Percentiles rank a stretch among this genome's conserved stretches.
Evolutionary conservation across 2,329 filamentous ascomycete species (phyloP).

Genomic region (Trichoderma cornu-damae): DNA sequence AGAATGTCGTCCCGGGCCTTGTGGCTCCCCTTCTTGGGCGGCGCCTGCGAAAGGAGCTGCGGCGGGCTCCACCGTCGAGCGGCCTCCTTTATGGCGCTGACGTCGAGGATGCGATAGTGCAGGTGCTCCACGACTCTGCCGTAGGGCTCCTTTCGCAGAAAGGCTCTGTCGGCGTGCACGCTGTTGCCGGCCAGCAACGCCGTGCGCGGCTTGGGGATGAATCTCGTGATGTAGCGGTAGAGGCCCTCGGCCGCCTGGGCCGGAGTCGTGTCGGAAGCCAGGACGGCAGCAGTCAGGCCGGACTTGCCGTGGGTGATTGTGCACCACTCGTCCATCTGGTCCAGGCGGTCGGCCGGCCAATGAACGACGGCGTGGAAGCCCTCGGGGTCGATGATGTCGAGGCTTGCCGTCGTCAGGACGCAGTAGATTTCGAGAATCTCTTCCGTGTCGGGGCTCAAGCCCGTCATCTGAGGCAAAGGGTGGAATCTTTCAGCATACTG

Average conservation of each 20-base stretch:
- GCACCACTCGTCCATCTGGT: slow-evolving; percentile 86
- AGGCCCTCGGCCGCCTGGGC: slow-evolving; percentile 67
- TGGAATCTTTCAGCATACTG: neutral
- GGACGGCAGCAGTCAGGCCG: slow-evolving; percentile 74
- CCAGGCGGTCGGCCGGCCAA: slow-evolving; percentile 63
- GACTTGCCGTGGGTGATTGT: slow-evolving; percentile 69
- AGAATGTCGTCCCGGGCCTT: slow-evolving; percentile 84
- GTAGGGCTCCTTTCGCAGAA: slow-evolving; percentile 72
- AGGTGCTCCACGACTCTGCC: slow-evolving; percentile 67
- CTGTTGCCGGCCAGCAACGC: slow-evolving; percentile 87
- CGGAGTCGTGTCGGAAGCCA: slow-evolving; percentile 67
- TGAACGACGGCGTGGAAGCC: slow-evolving; percentile 81
- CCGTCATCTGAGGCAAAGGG: slow-evolving; percentile 76
- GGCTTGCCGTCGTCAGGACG: slow-evolving; percentile 76
- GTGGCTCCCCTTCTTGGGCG: slow-evolving; percentile 70
- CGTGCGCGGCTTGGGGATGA: slow-evolving; percentile 60
- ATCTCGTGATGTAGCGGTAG: slow-evolving; percentile 69
- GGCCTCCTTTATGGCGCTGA: slow-evolving; percentile 89
- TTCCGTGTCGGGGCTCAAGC: slow-evolving; percentile 65
- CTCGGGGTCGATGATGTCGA: slow-evolving; percentile 67
- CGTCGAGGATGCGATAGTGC: slow-evolving; percentile 87
- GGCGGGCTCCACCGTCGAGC: slow-evolving; percentile 67
- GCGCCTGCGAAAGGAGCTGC: slow-evolving; percentile 50
- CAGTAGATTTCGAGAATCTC: slow-evolving; percentile 89
- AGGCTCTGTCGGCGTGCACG: slow-evolving; percentile 82